These are phyloP conservation scores for Nepenthes alata DNA, from an alignment of 179 eudicot species.

Conservation along the genomic window DNA sequence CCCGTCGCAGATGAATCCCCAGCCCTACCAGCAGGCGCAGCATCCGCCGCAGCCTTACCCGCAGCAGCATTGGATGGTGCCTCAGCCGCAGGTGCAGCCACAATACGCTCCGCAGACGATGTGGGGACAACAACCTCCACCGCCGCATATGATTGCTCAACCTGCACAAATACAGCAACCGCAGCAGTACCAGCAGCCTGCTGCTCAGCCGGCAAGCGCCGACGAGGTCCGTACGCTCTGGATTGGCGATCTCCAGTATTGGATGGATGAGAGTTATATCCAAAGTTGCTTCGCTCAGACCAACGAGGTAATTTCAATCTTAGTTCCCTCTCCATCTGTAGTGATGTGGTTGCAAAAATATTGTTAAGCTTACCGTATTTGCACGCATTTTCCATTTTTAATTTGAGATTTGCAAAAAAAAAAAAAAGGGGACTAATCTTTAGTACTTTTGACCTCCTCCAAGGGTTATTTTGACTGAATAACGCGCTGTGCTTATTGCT, in stretches of 20 bases:
- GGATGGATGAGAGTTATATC: constrained; percentile 82
- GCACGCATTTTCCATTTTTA: no score
- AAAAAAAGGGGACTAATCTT: no score
- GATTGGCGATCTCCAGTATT: constrained; percentile 89
- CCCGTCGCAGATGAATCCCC: neutral
- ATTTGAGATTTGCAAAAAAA: no score
- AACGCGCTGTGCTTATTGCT: no score
- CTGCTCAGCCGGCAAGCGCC: constrained; percentile 24
- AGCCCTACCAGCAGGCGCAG: constrained; percentile 9
- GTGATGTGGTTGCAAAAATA: neutral
- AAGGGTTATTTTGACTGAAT: no score
- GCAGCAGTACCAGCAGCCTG: constrained; percentile 19
- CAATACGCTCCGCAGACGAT: neutral
- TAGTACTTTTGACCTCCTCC: no score
- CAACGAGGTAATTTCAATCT: constrained; percentile 43
- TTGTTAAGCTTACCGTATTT: no score
- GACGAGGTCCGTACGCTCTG: constrained; percentile 68
- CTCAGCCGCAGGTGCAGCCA: constrained; percentile 4
- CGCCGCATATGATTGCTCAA: constrained; percentile 4
- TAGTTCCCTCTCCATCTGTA: neutral
- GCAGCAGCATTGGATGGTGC: constrained; percentile 9
- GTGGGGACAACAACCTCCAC: neutral
- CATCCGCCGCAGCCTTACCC: constrained; percentile 7
- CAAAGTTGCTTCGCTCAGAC: constrained; percentile 36
- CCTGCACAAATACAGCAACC: neutral